Evolutionary conservation across 495 filamentous ascomycete species (phyloP), one percentile per base, ranked within the genome.

Genomic region (Delitschia confertaspora): DNA sequence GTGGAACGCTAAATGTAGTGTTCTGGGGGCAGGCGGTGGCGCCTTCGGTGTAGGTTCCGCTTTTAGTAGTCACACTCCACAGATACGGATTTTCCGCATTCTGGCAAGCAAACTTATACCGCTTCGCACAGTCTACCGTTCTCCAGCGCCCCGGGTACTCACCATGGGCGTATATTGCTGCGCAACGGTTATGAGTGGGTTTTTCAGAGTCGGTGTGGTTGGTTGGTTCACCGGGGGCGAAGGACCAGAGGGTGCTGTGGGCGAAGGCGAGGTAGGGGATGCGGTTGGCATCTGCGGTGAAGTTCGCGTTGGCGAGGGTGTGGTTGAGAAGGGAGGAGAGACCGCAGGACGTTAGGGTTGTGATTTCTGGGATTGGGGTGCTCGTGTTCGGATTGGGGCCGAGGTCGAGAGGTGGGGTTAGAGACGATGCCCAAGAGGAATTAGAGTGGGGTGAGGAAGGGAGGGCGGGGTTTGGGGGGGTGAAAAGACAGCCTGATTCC

Each of bases 371-470:
- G 13, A 59, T 48, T 27, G 61, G 63, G 9, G 54, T 42, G 22
- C 33, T 47, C n/a, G 60, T 59, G n/a, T 57, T 51, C 13, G 53
- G 39, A n/a, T 42, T 35, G 17, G 24, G 10, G 17, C 25, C 42
- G 21, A 58, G 8, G 29, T 47, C 24, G 13, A 58, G 41, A 20
- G 2, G 16, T 0, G 46, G 33, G 1, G 33, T 35, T 22, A 56
- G 65, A 31, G n/a, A 58, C 11, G 61, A 35, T 1, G 75, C 74
- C 76, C 78, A 82, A 6, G 78, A 80, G 4, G 70, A 65, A 48
- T 81, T 80, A 18, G 59, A 60, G n/a, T n/a, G n/a, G n/a, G n/a
- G n/a, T 6, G 58, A 42, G 7, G 65, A 58, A n/a, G 76, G 46
- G 3, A 53, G 37, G 4, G 64, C 55, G 1, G 51, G 62, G 1